Evolutionary conservation across 116 monocot genomes (phyloP).

Genomic region (Papilionanthe hybrid): DNA sequence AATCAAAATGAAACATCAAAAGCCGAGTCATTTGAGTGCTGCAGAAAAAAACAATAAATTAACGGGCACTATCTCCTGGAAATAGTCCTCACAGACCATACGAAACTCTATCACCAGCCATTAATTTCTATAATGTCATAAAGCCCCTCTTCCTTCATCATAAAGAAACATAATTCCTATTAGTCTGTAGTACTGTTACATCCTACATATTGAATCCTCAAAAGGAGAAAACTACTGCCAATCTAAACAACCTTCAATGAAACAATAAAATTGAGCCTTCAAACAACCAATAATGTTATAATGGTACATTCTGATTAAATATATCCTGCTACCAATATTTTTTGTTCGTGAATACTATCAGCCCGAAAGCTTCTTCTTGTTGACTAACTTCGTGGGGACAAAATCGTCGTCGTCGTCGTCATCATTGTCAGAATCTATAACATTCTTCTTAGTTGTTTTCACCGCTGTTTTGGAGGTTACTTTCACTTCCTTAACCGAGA

Average conservation of each 20-base stretch:
- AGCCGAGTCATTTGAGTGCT: too few relatives aligned
- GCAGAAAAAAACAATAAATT: too few relatives aligned
- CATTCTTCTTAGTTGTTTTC: slow-evolving; percentile 31
- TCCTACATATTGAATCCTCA: neutral
- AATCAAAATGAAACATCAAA: too few relatives aligned
- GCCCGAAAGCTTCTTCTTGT: slow-evolving; percentile 1
- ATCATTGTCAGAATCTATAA: slow-evolving; percentile 12
- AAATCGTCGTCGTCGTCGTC: slow-evolving; percentile 30
- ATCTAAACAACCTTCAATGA: neutral
- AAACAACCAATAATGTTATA: too few relatives aligned
- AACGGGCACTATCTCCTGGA: too few relatives aligned
- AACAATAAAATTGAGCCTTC: neutral
- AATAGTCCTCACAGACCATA: too few relatives aligned
- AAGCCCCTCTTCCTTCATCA: neutral
- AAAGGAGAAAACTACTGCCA: neutral
- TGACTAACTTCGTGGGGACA: slow-evolving; percentile 8
- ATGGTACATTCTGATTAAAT: too few relatives aligned
- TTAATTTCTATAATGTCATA: neutral
- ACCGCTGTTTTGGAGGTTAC: slow-evolving; percentile 14
- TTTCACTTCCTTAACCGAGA: slow-evolving; percentile 12
- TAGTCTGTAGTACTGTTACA: neutral
- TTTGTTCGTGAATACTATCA: too few relatives aligned
- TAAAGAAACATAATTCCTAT: neutral
- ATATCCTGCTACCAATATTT: too few relatives aligned
- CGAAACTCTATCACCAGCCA: neutral